phyloP scores from a whole-genome alignment of 2,329 filamentous ascomycete species.

The Dactylellina cionopaga region DNA sequence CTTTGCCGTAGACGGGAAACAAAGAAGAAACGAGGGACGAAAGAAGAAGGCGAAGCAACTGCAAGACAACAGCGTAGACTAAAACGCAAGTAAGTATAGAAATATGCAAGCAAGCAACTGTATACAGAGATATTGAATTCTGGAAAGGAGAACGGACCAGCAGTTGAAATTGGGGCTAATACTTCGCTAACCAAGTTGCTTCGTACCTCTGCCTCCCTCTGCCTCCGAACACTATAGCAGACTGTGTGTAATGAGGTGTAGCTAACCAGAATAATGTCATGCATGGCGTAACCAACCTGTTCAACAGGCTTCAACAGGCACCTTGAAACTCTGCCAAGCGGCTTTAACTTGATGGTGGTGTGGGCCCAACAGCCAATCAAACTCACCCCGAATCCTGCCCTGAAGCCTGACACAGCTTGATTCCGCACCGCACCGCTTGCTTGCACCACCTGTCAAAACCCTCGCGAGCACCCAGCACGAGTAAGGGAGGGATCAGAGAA shows the following conservation, averaged over 20 bases:
- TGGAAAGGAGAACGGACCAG: neutral
- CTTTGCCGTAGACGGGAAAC: neutral
- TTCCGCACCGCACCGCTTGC: conserved; percentile 15
- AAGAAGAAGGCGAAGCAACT: neutral
- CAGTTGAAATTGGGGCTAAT: neutral
- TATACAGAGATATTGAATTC: too few relatives aligned
- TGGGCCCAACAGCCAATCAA: neutral
- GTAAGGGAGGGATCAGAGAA: neutral
- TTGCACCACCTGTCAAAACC: conserved; percentile 22
- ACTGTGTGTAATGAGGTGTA: neutral
- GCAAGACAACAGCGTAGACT: too few relatives aligned
- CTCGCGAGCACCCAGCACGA: neutral
- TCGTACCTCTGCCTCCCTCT: too few relatives aligned
- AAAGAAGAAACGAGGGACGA: neutral
- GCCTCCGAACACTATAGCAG: too few relatives aligned
- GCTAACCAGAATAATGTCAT: conserved; percentile 3
- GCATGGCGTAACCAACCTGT: conserved; percentile 44
- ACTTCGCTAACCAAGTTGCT: too few relatives aligned
- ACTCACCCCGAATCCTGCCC: neutral
- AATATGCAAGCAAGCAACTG: neutral
- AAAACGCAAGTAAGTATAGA: too few relatives aligned
- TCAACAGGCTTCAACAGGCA: too few relatives aligned
- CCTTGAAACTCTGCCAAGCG: conserved; percentile 44
- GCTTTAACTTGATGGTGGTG: too few relatives aligned
- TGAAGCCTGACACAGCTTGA: too few relatives aligned